A percentile compares a stretch with the other conserved stretches of the same genome.
Evolutionary conservation across 2,329 filamentous ascomycete genomes (phyloP).

Genomic region (Phialophora chinensis): DNA sequence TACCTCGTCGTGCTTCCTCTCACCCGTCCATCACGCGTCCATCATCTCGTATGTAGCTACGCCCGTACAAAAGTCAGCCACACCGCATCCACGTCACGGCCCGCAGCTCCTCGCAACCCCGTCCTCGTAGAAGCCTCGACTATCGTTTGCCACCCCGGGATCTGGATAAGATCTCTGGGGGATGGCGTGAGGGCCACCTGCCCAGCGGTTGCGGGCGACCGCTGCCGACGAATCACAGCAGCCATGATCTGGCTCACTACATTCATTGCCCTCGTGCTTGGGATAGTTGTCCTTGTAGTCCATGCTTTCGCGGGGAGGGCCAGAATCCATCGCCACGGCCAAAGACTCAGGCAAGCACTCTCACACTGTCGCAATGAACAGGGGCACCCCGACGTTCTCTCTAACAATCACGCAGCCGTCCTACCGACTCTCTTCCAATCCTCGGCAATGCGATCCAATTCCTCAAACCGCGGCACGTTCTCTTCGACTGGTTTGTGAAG

Average conservation of each 20-base stretch:
- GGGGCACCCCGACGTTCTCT: neutral
- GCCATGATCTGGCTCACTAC: conserved; percentile 30
- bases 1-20: neutral
- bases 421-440: conserved; percentile 52
- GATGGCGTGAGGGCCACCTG: conserved; percentile 15
- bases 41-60: neutral
- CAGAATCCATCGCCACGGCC: conserved; percentile 32
- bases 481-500: conserved; percentile 68
- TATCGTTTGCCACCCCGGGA: conserved; percentile 19
- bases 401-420: conserved; percentile 24
- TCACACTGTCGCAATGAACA: neutral
- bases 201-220: conserved; percentile 12
- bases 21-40: neutral
- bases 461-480: conserved; percentile 63
- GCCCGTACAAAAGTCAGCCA: neutral
- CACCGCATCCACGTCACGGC: conserved; percentile 16
- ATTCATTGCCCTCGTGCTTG: conserved; percentile 18
- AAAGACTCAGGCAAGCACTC: conserved; percentile 29
- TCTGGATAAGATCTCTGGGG: conserved; percentile 14
- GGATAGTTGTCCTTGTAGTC: conserved; percentile 1
- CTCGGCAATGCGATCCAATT: conserved; percentile 68
- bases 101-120: neutral
- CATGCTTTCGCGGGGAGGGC: conserved; percentile 18
- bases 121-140: neutral
- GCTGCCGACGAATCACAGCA: conserved; percentile 7